Evolutionary conservation across 768 basidiomycete species (phyloP), one percentile per base, ranked within the genome.

Genomic region (Mycena galopus): DNA sequence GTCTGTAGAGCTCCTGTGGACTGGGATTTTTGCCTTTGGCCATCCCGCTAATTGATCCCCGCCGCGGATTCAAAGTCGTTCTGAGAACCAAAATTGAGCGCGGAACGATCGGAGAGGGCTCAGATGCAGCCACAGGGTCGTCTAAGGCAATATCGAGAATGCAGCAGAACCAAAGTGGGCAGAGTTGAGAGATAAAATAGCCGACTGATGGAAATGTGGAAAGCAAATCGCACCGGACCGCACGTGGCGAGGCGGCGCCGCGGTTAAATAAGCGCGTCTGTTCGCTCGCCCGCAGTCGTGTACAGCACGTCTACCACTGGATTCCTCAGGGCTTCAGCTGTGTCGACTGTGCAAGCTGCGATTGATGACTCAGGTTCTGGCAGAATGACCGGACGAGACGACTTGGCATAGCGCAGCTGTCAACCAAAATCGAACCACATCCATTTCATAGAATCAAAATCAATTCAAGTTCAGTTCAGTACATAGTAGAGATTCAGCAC

Each of bases 1-100:
- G 63, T 50, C 14, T 58, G 27, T 73, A 73, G 63, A 73, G 47
- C 30, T 73, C 72, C 58, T 73, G 72, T 29, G 72, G 72, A 39
- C 57, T 73, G 33, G 56, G 67, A 56, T 56, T 32, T 32, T 73
- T 73, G 63, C 67, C 67, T 68, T 73, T 73, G 0, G 67, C 72
- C 72, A 73, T 73, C 37, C 58, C 63, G 39, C 11, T 8, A 3
- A 61, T 12, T 65, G 58, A 64, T 60, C 27, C 56, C 64, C 60
- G 58, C 70, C 57, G 55, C 56, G 39, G 10, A 51, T 33, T 35
- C 39, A n/a, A n/a, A n/a, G 39, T 16, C 39, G 55, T 64, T 57
- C n/a, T 57, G 51, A 37, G 67, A 25, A 29, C 37, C 53, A 63
- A 63, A 61, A 35, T 63, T 42, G 60, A 44, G 67, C 53, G 23